Evolutionary conservation across 2,329 filamentous ascomycete species (phyloP), one percentile per base, ranked within the genome.

Genomic region (Pseudogymnoascus sp.): DNA sequence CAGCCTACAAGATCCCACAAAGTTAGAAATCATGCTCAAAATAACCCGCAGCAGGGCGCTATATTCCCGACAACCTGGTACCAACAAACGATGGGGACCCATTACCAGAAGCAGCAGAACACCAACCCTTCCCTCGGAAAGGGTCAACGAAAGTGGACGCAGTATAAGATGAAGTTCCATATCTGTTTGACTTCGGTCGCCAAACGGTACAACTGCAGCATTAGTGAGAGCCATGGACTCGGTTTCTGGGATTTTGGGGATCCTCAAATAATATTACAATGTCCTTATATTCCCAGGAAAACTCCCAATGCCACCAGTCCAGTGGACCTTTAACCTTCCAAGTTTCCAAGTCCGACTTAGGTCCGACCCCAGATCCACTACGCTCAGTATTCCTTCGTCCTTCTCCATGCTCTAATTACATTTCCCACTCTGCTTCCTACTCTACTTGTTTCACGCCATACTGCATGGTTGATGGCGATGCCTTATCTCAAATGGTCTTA

Each of bases 181-280:
- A 56, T 33, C 50, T 33, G 29, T 56, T 56, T 56, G 50, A 33
- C 50, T 56, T 56, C 26, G 50, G 17, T 31, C 26, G 19, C 50
- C 50, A 56, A 56, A 56, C n/a, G 10, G 26, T 33, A 9, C 29
- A 56, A 56, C 50, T 56, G 29, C 50, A 56, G 50, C 29, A 56
- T 56, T 56, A 56, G 50, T 56, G 50, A 56, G 50, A 56, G 50
- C 50, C 50, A 56, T 56, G 50, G 50, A 56, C 50, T 56, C 50
- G 50, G 29, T 56, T 56, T 56, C 29, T 56, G 50, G 50, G 50
- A 56, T 19, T 56, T 56, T 33, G 50, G 50, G 50, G 50, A 33
- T 56, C 26, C 50, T 56, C 50, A 56, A 56, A 56, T 56, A 56
- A 56, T 56, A 19, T 56, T 56, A 56, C 50, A 33, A 56, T 17